These are phyloP conservation scores for Mallotus repandus DNA, from an alignment of 441 rosid species.

Conservation along the genomic window DNA sequence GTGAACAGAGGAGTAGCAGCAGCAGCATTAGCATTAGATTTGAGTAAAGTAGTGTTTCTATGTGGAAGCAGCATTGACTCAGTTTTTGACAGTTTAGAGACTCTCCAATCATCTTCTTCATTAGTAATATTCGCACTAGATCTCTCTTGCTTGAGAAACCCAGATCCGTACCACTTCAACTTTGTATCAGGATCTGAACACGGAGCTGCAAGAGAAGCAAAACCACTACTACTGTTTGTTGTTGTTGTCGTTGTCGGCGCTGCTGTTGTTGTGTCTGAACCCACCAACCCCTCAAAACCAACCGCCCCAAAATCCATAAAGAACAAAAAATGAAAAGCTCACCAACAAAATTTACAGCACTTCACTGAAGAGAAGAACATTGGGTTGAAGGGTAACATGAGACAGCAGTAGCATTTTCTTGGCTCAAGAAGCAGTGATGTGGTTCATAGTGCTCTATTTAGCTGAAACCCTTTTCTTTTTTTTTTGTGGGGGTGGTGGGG, in stretches of 20 bases:
- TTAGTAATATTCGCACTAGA: conserved; percentile 11
- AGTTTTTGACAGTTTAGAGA: conserved; percentile 52
- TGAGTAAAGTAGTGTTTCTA: conserved; percentile 35
- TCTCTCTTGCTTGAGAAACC: conserved; percentile 58
- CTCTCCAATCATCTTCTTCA: conserved; percentile 52
- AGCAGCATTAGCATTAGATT: conserved; percentile 38
- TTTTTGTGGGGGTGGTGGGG: background rate
- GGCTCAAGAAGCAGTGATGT: no score
- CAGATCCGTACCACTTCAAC: conserved; percentile 55
- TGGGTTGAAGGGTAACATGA: conserved; percentile 14
- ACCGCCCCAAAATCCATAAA: conserved; percentile 55
- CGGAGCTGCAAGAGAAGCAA: conserved; percentile 25
- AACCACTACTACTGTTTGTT: conserved; percentile 22
- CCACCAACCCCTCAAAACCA: conserved; percentile 50
- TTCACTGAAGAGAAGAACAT: conserved; percentile 20
- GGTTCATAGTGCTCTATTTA: background rate
- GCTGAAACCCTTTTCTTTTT: conserved; percentile 19
- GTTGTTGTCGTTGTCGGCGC: background rate
- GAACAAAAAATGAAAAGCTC: conserved; percentile 6
- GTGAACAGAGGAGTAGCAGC: conserved; percentile 22
- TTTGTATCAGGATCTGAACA: conserved; percentile 49
- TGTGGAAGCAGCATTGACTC: conserved; percentile 42
- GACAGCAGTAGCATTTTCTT: conserved; percentile 25
- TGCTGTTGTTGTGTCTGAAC: conserved; percentile 31
- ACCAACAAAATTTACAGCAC: conserved; percentile 22